Percentiles rank a stretch among this genome's conserved stretches.
phyloP scores from a whole-genome alignment of 2,329 filamentous ascomycete species.

The Westerdykella aurantiaca region DNA sequence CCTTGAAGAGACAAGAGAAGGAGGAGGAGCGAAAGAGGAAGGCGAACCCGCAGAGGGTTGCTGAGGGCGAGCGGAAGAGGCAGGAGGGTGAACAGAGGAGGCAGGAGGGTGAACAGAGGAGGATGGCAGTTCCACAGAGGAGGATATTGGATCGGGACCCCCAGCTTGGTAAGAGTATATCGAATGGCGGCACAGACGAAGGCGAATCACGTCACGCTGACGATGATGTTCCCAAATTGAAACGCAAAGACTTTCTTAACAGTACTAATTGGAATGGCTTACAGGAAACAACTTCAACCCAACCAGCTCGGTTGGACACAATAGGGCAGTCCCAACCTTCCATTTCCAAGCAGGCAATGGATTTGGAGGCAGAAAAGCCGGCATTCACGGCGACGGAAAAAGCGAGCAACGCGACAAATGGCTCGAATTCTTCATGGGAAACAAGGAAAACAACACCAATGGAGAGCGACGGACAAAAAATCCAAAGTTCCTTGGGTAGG shows the following conservation, averaged over 20 bases:
- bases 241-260: background rate
- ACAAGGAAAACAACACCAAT: background rate
- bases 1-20: conserved; percentile 33
- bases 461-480: background rate
- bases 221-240: background rate
- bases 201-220: conserved; percentile 7
- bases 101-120: background rate
- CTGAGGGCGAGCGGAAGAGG: conserved; percentile 60
- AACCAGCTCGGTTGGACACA: no score
- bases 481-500: no score
- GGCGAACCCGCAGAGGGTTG: conserved; percentile 50
- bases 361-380: no score
- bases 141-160: no score
- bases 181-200: conserved; percentile 11
- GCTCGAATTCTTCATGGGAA: no score
- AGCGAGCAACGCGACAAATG: no score
- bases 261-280: conserved; percentile 1
- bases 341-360: no score
- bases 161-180: conserved; percentile 1
- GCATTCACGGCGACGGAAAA: no score
- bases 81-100: conserved; percentile 50
- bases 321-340: no score
- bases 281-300: background rate
- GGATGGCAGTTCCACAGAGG: no score
- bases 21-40: conserved; percentile 20